Evolutionary conservation across 306 rosid species (phyloP).

Genomic region (Vicia faba): DNA sequence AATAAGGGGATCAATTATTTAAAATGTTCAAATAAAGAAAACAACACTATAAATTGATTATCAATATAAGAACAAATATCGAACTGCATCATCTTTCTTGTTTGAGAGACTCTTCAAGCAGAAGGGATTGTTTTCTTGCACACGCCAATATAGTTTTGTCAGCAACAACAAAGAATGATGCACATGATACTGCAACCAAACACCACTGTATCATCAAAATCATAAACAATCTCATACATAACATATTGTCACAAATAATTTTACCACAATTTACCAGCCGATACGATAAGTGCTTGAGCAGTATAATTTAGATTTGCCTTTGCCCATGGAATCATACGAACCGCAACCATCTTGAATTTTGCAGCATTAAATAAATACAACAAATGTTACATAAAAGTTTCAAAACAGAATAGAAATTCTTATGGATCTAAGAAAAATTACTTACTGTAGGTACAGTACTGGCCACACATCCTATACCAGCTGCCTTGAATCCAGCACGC

Average conservation of each 20-base stretch:
- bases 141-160: conserved; percentile 81
- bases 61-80: neutral
- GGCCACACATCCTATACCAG: conserved; percentile 52
- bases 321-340: conserved; percentile 86
- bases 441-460: conserved; percentile 81
- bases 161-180: conserved; percentile 71
- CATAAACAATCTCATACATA: neutral
- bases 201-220: neutral
- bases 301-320: conserved; percentile 88
- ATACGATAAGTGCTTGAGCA: conserved; percentile 89
- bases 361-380: neutral
- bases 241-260: neutral
- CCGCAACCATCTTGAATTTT: conserved; percentile 62
- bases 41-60: no score
- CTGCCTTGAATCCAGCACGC: conserved; percentile 80
- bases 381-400: neutral
- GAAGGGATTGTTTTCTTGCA: conserved; percentile 71
- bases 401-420: neutral
- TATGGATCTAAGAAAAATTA: conserved; percentile 22
- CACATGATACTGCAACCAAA: conserved; percentile 60
- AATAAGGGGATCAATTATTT: no score
- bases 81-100: conserved; percentile 10
- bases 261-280: conserved; percentile 50
- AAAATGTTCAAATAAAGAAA: no score
- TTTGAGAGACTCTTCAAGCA: conserved; percentile 57